Conservation (phyloP, 2,329 filamentous ascomycete species). For the Diaporthe citriasiana region DNA sequence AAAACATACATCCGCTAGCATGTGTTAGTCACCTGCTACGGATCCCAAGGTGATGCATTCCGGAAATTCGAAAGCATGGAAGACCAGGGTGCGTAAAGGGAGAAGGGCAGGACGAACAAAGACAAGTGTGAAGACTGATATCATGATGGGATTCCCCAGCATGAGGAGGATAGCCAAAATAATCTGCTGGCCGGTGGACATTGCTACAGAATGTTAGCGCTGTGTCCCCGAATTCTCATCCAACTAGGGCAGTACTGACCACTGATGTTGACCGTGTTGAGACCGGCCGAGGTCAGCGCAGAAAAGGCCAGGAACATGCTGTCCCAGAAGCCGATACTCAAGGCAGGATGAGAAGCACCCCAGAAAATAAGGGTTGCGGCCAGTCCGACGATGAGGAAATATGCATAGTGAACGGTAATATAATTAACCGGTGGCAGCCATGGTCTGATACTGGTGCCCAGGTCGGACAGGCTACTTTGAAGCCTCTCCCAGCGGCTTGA, state of each 20-base stretch:
- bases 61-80: not conserved
- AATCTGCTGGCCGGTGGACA: constrained; percentile 78
- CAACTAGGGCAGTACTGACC: not conserved
- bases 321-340: constrained; percentile 72
- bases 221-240: too few relatives aligned
- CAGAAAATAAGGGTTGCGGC: constrained; percentile 73
- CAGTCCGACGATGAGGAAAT: constrained; percentile 71
- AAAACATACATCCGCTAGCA: constrained; percentile 67
- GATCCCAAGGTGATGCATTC: not conserved
- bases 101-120: constrained; percentile 58
- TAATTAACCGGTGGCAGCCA: constrained; percentile 66
- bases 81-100: not conserved
- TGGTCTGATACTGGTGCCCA: constrained; percentile 22
- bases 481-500: constrained; percentile 9
- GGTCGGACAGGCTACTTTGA: constrained; percentile 8
- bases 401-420: constrained; percentile 75
- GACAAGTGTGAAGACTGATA: constrained; percentile 73
- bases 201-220: constrained; percentile 9
- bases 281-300: constrained; percentile 76
- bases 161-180: constrained; percentile 75
- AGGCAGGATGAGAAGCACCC: constrained; percentile 65
- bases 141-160: constrained; percentile 74
- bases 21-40: not conserved
- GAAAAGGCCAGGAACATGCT: constrained; percentile 75
- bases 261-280: constrained; percentile 74